phyloP scores from a whole-genome alignment of 176 grass and related monocot species.

The Phyllostachys edulis region DNA sequence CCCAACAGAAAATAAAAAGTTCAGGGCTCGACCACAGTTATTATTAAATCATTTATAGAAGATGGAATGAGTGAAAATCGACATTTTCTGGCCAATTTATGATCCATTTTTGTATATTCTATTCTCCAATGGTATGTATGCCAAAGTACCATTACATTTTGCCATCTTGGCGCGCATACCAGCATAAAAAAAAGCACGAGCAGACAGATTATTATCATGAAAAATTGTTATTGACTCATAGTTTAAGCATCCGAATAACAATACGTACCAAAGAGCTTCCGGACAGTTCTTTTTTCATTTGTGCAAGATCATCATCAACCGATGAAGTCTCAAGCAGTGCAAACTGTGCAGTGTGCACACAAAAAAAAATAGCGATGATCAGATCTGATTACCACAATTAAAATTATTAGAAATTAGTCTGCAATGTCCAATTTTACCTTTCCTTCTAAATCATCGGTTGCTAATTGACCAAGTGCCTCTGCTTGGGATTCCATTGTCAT shows the following conservation, averaged over 20 bases:
- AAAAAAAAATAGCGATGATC: slow-evolving; percentile 17
- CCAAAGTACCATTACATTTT: neutral
- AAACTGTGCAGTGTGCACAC: slow-evolving; percentile 67
- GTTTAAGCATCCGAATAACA: slow-evolving; percentile 24
- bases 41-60: neutral
- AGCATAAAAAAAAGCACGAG: neutral
- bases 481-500: slow-evolving; percentile 98
- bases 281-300: slow-evolving; percentile 71
- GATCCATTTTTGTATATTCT: neutral
- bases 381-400: slow-evolving; percentile 13
- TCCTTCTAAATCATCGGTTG: slow-evolving; percentile 92
- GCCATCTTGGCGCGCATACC: neutral
- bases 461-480: slow-evolving; percentile 85
- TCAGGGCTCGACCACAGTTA: neutral
- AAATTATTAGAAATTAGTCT: neutral
- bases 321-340: slow-evolving; percentile 82
- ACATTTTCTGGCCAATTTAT: neutral
- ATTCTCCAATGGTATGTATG: neutral
- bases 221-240: neutral
- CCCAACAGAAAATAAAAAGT: neutral
- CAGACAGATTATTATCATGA: neutral
- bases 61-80: neutral
- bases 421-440: slow-evolving; percentile 51
- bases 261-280: slow-evolving; percentile 67
- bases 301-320: slow-evolving; percentile 80